These are phyloP conservation scores for Penicillium verrucosum DNA, from an alignment of 2,329 filamentous ascomycete genomes.

Conservation along the genomic window DNA sequence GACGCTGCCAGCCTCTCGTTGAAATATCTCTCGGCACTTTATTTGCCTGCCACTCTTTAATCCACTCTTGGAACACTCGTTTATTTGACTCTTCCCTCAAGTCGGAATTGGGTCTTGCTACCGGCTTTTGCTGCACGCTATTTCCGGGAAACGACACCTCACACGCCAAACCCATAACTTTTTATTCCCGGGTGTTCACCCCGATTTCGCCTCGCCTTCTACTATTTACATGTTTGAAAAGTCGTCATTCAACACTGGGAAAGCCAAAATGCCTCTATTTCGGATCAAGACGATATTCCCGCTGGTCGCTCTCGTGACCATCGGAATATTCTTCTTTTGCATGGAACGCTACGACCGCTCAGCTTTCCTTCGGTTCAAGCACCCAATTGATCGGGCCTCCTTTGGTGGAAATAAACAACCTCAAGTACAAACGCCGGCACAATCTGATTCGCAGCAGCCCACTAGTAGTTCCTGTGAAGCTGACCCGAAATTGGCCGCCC, in stretches of 20 bases:
- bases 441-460: constrained; percentile 21
- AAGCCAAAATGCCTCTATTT: constrained; percentile 39
- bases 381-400: constrained; percentile 32
- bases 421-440: constrained; percentile 13
- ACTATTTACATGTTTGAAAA: constrained; percentile 34
- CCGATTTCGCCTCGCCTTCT: not conserved
- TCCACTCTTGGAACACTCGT: constrained; percentile 12
- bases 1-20: constrained; percentile 39
- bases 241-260: constrained; percentile 21
- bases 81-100: constrained; percentile 3
- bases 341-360: constrained; percentile 40
- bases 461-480: constrained; percentile 32
- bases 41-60: constrained; percentile 25
- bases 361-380: constrained; percentile 37
- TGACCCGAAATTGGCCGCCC: constrained; percentile 34
- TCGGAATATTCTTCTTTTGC: constrained; percentile 42
- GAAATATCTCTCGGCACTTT: constrained; percentile 21
- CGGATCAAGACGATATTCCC: constrained; percentile 41
- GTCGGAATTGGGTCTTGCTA: constrained; percentile 2
- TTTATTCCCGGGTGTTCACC: constrained; percentile 2
- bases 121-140: constrained; percentile 11
- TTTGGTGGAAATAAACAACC: constrained; percentile 13
- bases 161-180: constrained; percentile 5
- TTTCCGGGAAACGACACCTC: constrained; percentile 8
- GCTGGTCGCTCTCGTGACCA: constrained; percentile 37